Evolutionary conservation across 2,329 filamentous ascomycete species (phyloP).

Genomic region (Endoconidiophora laricicola): DNA sequence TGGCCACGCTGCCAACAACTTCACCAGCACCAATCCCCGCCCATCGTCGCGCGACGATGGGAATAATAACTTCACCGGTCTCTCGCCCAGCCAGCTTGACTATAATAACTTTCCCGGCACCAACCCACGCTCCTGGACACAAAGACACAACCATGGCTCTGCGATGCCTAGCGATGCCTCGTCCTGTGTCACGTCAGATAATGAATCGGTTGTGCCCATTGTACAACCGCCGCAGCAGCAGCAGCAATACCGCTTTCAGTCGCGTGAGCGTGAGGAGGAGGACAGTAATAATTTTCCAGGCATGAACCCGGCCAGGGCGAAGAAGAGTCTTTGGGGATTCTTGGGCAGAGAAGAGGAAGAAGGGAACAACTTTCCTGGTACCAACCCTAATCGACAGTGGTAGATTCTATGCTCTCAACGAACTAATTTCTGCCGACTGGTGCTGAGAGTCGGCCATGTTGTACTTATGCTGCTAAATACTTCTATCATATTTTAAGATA

Average conservation of each 20-base stretch:
- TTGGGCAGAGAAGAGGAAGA: slow-evolving; percentile 4
- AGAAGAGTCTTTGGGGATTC: slow-evolving; percentile 1
- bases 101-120: slow-evolving; percentile 11
- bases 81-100: background rate
- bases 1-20: slow-evolving; percentile 8
- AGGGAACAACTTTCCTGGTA: slow-evolving; percentile 12
- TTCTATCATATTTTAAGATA: background rate
- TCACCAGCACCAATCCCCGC: slow-evolving; percentile 7
- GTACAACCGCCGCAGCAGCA: background rate
- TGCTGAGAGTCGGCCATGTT: too few species aligned
- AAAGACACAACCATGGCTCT: background rate
- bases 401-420: background rate
- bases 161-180: background rate
- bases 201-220: background rate
- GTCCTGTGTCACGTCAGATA: slow-evolving; percentile 2
- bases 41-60: background rate
- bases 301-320: slow-evolving; percentile 3
- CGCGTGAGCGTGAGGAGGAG: slow-evolving; percentile 5
- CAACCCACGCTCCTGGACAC: slow-evolving; percentile 3
- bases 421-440: too few species aligned
- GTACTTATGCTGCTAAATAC: background rate
- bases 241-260: background rate
- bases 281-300: slow-evolving; percentile 14
- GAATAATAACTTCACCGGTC: slow-evolving; percentile 11
- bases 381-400: slow-evolving; percentile 3